Percentiles rank a stretch among this genome's conserved stretches.
Conservation (phyloP, 495 filamentous ascomycete genomes). For the Alectoria sarmentosa region DNA sequence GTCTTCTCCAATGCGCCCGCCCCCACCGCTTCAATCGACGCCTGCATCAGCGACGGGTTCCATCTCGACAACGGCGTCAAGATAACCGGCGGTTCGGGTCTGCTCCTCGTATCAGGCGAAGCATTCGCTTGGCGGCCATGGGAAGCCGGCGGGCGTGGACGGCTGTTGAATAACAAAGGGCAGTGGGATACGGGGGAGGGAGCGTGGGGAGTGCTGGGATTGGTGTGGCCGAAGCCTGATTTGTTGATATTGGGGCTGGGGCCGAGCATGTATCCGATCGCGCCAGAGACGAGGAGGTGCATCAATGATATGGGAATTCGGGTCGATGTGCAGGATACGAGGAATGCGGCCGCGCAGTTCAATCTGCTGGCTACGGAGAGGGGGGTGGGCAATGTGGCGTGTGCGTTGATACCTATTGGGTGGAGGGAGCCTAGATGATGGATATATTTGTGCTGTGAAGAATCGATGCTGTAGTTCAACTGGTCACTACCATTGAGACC, state of each 20-base stretch:
- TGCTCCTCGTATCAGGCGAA: conserved; percentile 75
- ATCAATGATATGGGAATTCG: conserved; percentile 76
- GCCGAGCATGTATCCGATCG: conserved; percentile 61
- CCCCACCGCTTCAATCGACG: conserved; percentile 77
- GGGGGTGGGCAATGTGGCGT: conserved; percentile 71
- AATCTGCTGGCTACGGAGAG: conserved; percentile 82
- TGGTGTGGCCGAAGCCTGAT: conserved; percentile 92
- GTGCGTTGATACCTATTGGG: conserved; percentile 80
- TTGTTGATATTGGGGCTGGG: conserved; percentile 80
- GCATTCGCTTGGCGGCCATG: conserved; percentile 81
- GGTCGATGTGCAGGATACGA: conserved; percentile 84
- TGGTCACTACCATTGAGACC: neutral
- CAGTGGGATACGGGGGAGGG: conserved; percentile 64
- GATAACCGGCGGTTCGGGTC: conserved; percentile 56
- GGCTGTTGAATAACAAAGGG: conserved; percentile 64
- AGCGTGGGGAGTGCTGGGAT: conserved; percentile 66
- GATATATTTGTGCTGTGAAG: neutral
- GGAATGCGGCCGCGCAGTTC: conserved; percentile 88
- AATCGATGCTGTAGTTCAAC: neutral
- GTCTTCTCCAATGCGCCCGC: conserved; percentile 69
- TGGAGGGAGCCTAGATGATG: conserved; percentile 51
- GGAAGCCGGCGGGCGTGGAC: conserved; percentile 32
- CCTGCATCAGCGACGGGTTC: conserved; percentile 71
- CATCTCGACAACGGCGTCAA: conserved; percentile 68
- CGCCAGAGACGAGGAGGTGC: conserved; percentile 60